Evolutionary conservation across 1,284 basidiomycete species (phyloP).

Genomic region (Tilletia setariae): DNA sequence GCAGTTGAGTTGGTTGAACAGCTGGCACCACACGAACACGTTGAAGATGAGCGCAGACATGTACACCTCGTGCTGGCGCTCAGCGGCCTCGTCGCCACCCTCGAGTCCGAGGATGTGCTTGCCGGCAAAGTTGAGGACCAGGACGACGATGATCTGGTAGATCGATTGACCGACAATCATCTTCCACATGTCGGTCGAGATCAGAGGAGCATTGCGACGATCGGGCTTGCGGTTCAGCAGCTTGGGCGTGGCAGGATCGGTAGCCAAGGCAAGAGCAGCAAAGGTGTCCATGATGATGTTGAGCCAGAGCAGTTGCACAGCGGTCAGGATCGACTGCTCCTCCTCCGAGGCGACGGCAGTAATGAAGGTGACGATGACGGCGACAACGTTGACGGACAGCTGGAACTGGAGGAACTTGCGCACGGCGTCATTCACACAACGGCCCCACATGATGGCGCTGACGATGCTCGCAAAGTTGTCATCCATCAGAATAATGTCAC

Average conservation of each 20-base stretch:
- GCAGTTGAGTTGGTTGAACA: conserved; percentile 81
- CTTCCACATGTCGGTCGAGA: conserved; percentile 75
- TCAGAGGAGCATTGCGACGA: conserved; percentile 78
- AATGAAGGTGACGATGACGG: conserved; percentile 88
- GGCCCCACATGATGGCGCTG: conserved; percentile 97
- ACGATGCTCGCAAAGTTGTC: conserved; percentile 94
- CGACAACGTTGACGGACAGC: conserved; percentile 91
- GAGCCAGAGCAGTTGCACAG: conserved; percentile 94
- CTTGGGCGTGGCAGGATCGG: conserved; percentile 79
- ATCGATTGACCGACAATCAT: conserved; percentile 85
- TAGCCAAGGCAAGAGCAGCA: conserved; percentile 91
- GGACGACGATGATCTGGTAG: conserved; percentile 79
- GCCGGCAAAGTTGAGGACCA: conserved; percentile 86
- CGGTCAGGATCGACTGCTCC: conserved; percentile 81
- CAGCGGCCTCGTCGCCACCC: conserved; percentile 54
- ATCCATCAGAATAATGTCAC: conserved; percentile 93
- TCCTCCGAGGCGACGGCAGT: conserved; percentile 75
- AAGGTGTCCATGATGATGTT: conserved; percentile 95
- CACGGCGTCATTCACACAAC: conserved; percentile 95
- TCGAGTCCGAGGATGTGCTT: conserved; percentile 62
- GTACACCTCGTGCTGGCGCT: conserved; percentile 53
- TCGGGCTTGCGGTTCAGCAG: conserved; percentile 88
- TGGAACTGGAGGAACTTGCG: conserved; percentile 99
- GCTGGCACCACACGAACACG: conserved; percentile 80
- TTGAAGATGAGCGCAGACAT: conserved; percentile 90